Percentiles rank a stretch among this genome's conserved stretches.
Conservation (phyloP, 2,329 filamentous ascomycete genomes). For the Stagonosporopsis tanaceti region DNA sequence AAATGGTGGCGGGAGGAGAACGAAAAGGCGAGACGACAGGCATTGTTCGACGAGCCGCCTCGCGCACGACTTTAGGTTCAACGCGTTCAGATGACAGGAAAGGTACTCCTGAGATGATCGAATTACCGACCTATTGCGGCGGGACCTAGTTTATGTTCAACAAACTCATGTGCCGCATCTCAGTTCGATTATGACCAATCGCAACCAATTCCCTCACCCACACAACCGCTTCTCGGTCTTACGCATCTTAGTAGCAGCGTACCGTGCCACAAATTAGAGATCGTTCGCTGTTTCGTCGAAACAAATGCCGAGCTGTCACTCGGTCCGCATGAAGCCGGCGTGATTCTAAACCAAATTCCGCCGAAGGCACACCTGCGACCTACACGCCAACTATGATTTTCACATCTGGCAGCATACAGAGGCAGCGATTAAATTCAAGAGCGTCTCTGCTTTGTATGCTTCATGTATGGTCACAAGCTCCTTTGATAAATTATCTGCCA, state of each 20-base stretch:
- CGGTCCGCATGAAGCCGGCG: background rate
- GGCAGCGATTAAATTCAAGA: background rate
- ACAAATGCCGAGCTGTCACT: background rate
- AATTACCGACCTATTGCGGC: too few relatives aligned
- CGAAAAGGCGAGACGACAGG: constrained; percentile 39
- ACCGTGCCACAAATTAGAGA: background rate
- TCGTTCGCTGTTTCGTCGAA: background rate
- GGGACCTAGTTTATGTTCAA: background rate
- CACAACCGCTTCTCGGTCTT: background rate
- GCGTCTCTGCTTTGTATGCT: background rate
- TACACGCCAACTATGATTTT: background rate
- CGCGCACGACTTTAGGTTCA: constrained; percentile 1
- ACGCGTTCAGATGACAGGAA: too few relatives aligned
- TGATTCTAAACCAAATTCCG: background rate
- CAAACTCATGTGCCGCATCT: background rate
- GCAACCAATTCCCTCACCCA: background rate
- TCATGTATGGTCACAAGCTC: background rate
- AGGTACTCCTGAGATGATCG: too few relatives aligned
- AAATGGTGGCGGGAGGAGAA: constrained; percentile 66
- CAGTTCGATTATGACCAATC: background rate
- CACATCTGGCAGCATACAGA: background rate
- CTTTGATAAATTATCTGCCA: background rate
- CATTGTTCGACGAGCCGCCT: background rate
- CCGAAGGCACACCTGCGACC: background rate
- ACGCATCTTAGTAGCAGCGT: background rate